Evolutionary conservation across 2,329 filamentous ascomycete genomes (phyloP).

Genomic region (Trichophyton benhamiae): DNA sequence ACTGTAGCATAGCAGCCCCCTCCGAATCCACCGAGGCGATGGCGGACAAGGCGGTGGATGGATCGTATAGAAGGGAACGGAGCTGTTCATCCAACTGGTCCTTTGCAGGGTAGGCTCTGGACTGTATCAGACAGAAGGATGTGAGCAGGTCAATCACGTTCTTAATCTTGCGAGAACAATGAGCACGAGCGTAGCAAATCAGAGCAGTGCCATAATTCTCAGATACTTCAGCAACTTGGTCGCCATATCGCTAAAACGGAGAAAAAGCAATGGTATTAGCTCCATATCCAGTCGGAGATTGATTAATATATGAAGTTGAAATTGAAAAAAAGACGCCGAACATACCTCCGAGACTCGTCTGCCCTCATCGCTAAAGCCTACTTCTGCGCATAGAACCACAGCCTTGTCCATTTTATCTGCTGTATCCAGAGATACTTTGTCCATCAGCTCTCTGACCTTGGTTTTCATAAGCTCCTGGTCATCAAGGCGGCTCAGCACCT

Average conservation of each 20-base stretch:
- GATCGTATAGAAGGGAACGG: slow-evolving; percentile 54
- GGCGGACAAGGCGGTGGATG: slow-evolving; percentile 57
- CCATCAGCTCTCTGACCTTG: slow-evolving; percentile 61
- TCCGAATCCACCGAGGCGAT: slow-evolving; percentile 65
- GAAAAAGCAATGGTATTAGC: slow-evolving; percentile 5
- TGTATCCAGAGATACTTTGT: slow-evolving; percentile 59
- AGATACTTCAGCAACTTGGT: slow-evolving; percentile 58
- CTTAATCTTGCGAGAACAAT: slow-evolving; percentile 64
- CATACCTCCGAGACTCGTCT: slow-evolving; percentile 71
- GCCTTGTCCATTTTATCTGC: slow-evolving; percentile 66
- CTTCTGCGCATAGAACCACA: slow-evolving; percentile 61
- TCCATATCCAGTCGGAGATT: slow-evolving; percentile 6
- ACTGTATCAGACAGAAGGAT: slow-evolving; percentile 76
- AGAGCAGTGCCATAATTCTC: slow-evolving; percentile 75
- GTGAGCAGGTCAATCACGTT: slow-evolving; percentile 78
- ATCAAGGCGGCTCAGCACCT: slow-evolving; percentile 70
- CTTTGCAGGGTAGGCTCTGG: slow-evolving; percentile 61
- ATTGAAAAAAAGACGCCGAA: slow-evolving; percentile 9
- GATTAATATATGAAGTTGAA: not conserved
- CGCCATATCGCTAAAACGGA: slow-evolving; percentile 60
- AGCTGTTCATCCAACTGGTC: slow-evolving; percentile 63
- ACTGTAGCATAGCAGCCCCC: slow-evolving; percentile 70
- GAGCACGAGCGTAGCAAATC: slow-evolving; percentile 81
- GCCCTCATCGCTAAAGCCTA: slow-evolving; percentile 68
- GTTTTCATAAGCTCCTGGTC: slow-evolving; percentile 57